Base-by-base conservation (phyloP, 108 stramenopile species). In the Craspedostauros australis region DNA sequence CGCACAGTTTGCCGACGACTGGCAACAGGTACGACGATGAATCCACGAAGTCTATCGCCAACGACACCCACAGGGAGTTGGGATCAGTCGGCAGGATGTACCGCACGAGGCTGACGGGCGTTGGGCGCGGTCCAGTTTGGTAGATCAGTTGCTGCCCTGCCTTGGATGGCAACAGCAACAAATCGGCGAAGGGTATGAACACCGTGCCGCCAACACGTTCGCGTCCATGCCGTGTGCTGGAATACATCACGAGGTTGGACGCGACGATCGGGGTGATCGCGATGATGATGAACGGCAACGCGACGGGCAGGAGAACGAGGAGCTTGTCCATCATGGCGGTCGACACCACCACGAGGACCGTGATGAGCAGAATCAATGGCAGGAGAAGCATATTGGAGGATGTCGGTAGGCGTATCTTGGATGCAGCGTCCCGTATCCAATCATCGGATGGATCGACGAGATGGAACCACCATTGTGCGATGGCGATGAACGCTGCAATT, bases 31-130 rank as follows among this genome's bases (percentile, higher is more conserved):
- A 96, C 29, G 78, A 78, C 14, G 76, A 54, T 41, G 62, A 62
- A 22, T 93, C 95, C 50, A 94, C 64, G n/a, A 75, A 57, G 54
- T 96, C 95, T 46, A 96, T 67, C 0, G 73, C 0, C 39, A 96
- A 26, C 1, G 77, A 80, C 3, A 77, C 50, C 21, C 70, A 40
- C 11, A 96, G 57, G 21, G 72, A 58, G 78, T 77, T 77, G 49
- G 77, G 71, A 16, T 55, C 62, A 18, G 50, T 55, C 4, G 95
- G 95, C 32, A 91, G 46, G 14, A 81, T 59, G 25, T 68, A 58
- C 22, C 88, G 48, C 0, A 70, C 62, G 20, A 86, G 62, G 22
- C 46, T 39, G 19, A 77, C 71, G 0, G 91, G 88, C 27, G 73
- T 66, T 21, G 92, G 95, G 18, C 91, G 70, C 0, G 88, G 84